Evolutionary conservation across 2,329 filamentous ascomycete genomes (phyloP).

Genomic region (Claviceps sp.): DNA sequence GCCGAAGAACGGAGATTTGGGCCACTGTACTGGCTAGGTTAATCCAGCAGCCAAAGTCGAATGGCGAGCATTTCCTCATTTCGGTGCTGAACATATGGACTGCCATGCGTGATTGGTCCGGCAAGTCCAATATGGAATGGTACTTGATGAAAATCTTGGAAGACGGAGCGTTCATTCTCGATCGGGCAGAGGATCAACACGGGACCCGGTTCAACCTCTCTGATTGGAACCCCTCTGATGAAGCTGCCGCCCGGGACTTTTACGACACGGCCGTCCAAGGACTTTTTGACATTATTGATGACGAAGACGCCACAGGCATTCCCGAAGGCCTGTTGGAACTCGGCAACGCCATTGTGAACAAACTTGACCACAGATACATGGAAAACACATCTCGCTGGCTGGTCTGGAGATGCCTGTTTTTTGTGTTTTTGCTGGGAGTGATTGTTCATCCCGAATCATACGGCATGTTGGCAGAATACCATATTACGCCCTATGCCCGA

Average conservation of each 20-base stretch:
- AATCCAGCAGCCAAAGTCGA: conserved; percentile 62
- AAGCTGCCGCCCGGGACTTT: conserved; percentile 74
- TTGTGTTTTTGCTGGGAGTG: conserved; percentile 69
- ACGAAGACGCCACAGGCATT: conserved; percentile 71
- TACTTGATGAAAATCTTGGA: conserved; percentile 92
- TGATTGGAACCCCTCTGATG: conserved; percentile 63
- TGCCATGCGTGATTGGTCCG: conserved; percentile 76
- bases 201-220: conserved; percentile 58
- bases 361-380: conserved; percentile 58
- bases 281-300: conserved; percentile 76
- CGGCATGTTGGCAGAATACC: conserved; percentile 72
- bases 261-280: conserved; percentile 70
- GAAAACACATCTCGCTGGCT: conserved; percentile 71
- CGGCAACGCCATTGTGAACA: conserved; percentile 68
- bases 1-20: conserved; percentile 72
- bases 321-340: conserved; percentile 76
- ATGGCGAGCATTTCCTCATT: conserved; percentile 67
- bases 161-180: conserved; percentile 80
- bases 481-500: conserved; percentile 81
- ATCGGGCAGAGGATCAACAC: conserved; percentile 69
- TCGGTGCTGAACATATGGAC: conserved; percentile 82
- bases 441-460: conserved; percentile 79
- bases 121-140: conserved; percentile 78
- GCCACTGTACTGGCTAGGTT: conserved; percentile 74
- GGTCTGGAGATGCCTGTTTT: conserved; percentile 85